Conservation (phyloP, 1,139 yeast genomes). For the Tardiomyces digboiensis region DNA sequence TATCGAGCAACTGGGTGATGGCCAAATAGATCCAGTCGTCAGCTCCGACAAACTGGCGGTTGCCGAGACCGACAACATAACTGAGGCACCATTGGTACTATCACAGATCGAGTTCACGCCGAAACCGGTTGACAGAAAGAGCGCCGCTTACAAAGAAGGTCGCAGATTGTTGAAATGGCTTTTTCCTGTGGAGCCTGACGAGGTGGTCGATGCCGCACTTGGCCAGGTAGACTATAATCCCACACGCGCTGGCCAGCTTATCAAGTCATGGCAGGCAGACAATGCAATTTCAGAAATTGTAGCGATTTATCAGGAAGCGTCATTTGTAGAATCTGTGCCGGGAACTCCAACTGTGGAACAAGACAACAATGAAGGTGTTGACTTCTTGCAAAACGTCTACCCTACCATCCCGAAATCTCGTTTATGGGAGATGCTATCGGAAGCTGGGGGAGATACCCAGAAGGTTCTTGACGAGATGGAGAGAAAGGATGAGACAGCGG, state of each 20-base stretch:
- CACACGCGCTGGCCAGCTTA: background rate
- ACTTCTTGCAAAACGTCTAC: constrained; percentile 3
- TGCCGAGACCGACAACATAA: too few species aligned
- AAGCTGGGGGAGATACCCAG: background rate
- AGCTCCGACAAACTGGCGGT: too few species aligned
- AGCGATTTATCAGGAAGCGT: background rate
- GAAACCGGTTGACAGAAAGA: background rate
- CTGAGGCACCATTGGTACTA: too few species aligned
- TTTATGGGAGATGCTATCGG: background rate
- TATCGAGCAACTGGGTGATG: too few species aligned
- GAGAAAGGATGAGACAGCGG: too few species aligned
- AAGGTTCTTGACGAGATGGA: background rate
- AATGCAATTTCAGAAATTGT: background rate
- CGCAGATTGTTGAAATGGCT: background rate
- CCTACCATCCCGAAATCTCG: background rate
- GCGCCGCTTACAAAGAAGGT: background rate
- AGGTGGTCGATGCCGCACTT: background rate
- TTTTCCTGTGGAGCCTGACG: background rate
- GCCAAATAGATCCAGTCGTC: too few species aligned
- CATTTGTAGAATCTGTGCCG: background rate
- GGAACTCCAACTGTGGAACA: background rate
- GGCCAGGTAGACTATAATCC: background rate
- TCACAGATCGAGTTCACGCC: background rate
- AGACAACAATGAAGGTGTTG: constrained; percentile 1
- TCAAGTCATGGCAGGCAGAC: background rate